Evolutionary conservation across 345 rosid species (phyloP), one percentile per base, ranked within the genome.

Genomic region (thale cress (Arabidopsis thaliana)): DNA sequence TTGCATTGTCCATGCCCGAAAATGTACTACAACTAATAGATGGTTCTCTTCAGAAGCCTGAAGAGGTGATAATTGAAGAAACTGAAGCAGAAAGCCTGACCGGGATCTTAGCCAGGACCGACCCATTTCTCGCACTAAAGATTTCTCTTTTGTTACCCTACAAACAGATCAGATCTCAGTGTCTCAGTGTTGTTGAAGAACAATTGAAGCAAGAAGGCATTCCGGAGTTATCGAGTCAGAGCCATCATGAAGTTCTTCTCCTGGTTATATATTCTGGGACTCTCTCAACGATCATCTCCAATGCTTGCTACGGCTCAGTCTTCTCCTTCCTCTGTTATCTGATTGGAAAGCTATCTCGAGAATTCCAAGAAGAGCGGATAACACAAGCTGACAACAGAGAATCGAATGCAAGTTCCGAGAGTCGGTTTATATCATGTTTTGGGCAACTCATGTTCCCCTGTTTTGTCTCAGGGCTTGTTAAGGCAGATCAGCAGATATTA

Each of bases 101-200:
- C 40, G 65, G 59, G 72, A 49, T 46, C 42, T n/a, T 82, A 25
- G 76, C 81, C 6, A 73, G 52, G 34, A 57, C 36, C 0, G 88
- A 92, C 78, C 80, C 81, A 50, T 80, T 83, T 51, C 53, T 68
- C 38, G 97, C 89, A 52, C 72, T 82, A 52, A 92, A 90, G 85
- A 71, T 90, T 64, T 78, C 77, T 57, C 86, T 95, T 63, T 74
- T 90, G 79, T 83, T 95, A 48, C 97, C 99, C n/a, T 90, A 86
- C 8, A 86, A 87, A 78, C 76, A 60, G 4, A 38, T 90, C 46
- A 87, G 82, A 57, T 65, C 83, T 64, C 86, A 79, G 45, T 84
- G 88, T 71, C 75, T 95, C 76, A 71, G 8, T 71, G 76, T 78
- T 55, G 81, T 86, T 4, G 97, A 90, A 78, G 91, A 89, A 23